Evolutionary conservation across 306 rosid genomes (phyloP), one percentile per base, ranked within the genome.

Genomic region (Pachyrhizus erosus): DNA sequence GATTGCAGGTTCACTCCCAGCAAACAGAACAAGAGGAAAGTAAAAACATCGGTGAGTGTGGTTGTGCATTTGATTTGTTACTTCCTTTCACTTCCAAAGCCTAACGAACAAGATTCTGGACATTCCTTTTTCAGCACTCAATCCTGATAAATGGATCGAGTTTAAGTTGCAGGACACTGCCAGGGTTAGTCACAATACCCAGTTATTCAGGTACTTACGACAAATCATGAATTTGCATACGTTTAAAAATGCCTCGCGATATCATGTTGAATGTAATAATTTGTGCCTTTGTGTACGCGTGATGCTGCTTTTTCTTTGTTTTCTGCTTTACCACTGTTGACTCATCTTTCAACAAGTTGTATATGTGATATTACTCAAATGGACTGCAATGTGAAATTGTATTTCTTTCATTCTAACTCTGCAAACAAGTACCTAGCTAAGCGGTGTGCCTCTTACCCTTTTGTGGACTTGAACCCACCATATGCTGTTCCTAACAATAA

Each of bases 101-200:
- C 1, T 76, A 17, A 40, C 2, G 9, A 43, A 61, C 13, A 40
- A 58, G 75, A 39, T 37, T 80, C 37, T 46, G 62, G 9, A 42
- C 72, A 78, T 51, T 81, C 4, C 73, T 14, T 70, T 83, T 87
- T 70, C 97, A 93, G 98, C 97, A 0, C 94, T 94, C 20, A 83
- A 66, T 62, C 88, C 98, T 7, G 83, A 90, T 78, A 89, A 80
- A 73, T 94, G 97, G 98, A 14, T 88, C 74, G 91, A 90, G 85
- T 94, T 94, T 85, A 91, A 90, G 97, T 75, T 94, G 88, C 97
- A 94, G 90, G 98, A 94, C 85, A 86, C 92, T 70, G 95, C 97
- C 52, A 86, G 94, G 84, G 97, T 94, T 81, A 90, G 91, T 89
- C 97, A 94, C 82, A 88, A 94, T 78, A 87, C 95, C 48, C 89